A percentile compares a stretch with the other conserved stretches of the same genome.
Evolutionary conservation across 2,329 filamentous ascomycete genomes (phyloP).

Genomic region (Phialemoniopsis sp.): DNA sequence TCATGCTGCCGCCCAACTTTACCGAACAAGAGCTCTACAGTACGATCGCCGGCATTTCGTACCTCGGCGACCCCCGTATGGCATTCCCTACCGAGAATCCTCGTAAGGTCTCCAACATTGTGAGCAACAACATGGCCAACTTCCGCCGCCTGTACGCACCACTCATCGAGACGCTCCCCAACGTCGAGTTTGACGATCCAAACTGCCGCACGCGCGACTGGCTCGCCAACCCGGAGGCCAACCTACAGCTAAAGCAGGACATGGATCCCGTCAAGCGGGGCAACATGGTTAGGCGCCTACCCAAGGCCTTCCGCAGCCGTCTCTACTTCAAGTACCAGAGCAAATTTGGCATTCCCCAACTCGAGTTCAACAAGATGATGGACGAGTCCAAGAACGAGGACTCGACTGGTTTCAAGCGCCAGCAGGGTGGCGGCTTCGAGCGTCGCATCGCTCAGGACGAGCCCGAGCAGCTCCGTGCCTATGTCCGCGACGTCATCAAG

Average conservation of each 20-base stretch:
- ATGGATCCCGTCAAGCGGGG: slow-evolving; percentile 88
- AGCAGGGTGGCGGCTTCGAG: slow-evolving; percentile 82
- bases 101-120: slow-evolving; percentile 90
- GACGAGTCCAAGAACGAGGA: slow-evolving; percentile 69
- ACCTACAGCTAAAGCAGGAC: slow-evolving; percentile 75
- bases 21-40: slow-evolving; percentile 85
- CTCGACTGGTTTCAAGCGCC: slow-evolving; percentile 62
- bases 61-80: slow-evolving; percentile 97
- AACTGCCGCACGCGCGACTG: slow-evolving; percentile 55
- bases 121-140: slow-evolving; percentile 83
- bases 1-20: slow-evolving; percentile 80
- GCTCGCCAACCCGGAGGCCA: slow-evolving; percentile 58
- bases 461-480: slow-evolving; percentile 59
- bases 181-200: slow-evolving; percentile 71
- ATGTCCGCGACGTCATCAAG: slow-evolving; percentile 73
- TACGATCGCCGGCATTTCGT: slow-evolving; percentile 88
- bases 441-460: slow-evolving; percentile 73
- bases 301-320: slow-evolving; percentile 79
- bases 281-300: slow-evolving; percentile 94
- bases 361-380: slow-evolving; percentile 83
- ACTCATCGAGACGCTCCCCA: slow-evolving; percentile 84
- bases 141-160: slow-evolving; percentile 91
- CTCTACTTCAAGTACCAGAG: slow-evolving; percentile 94
- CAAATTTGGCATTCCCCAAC: slow-evolving; percentile 79
- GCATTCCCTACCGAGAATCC: slow-evolving; percentile 84